Evolutionary conservation across 2,329 filamentous ascomycete species (phyloP), one percentile per base, ranked within the genome.

Genomic region (Nigrospora sphaerica): DNA sequence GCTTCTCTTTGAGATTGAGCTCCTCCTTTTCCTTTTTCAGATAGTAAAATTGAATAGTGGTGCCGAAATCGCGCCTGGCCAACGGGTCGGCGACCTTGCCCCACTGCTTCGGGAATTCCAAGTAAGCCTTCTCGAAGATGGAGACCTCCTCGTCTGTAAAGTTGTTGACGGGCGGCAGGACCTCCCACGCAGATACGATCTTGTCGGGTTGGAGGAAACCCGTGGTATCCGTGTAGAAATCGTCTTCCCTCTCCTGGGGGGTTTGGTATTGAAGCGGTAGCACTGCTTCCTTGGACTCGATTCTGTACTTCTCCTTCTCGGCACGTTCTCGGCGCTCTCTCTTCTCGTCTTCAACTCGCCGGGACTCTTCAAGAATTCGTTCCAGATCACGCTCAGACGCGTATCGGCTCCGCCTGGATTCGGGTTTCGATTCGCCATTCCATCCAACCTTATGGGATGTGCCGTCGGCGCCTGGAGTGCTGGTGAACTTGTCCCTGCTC

Each of bases 1-100:
- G 73, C 64, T 86, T 88, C 59, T 88, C 85, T 62, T 91, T 89
- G 50, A 91, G 82, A 51, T 87, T 83, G 37, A 82, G 77, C 40
- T 82, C 75, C 67, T 85, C 85, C 67, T 81, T 92, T 61, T 86
- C 87, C 68, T 82, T 93, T 60, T 85, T 87, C 51, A 87, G 74
- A 63, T 93, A 93, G 65, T 93, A 93, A 63, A 91, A 89, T 60
- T 89, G 85, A 55, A 93, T 93, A 63, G 85, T 89, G 40, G 86
- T 80, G 53, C 85, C 84, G 64, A 88, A 90, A 56, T 86, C 82
- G 19, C 87, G 80, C 31, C 77, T 73, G 1, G 78, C 76, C 6
- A 92, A 68, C 19, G 75, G 74, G 48, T 85, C 80, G 6, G 87
- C 85, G 48, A 93, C 82, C 55, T 80, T 82, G 47, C 86, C 85